Evolutionary conservation across 1,284 basidiomycete genomes (phyloP), one percentile per base, ranked within the genome.

Genomic region (Tremellales sp.): DNA sequence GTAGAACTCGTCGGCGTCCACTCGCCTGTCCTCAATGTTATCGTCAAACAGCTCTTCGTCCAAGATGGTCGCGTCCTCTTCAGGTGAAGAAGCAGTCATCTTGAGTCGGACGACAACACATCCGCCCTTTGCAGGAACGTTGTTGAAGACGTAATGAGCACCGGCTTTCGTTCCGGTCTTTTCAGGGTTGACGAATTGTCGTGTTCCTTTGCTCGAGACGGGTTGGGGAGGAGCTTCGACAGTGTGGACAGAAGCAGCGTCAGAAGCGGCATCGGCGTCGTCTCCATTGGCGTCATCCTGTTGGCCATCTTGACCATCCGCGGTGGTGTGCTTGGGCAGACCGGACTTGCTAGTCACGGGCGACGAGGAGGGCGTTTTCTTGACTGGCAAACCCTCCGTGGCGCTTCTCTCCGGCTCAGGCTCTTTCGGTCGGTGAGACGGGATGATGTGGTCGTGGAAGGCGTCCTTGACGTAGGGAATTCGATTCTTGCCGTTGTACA

Each of bases 361-460:
- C 19, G 59, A 62, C 45, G 53, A 64, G 48, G 54, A 24, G 29
- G 56, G 57, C 36, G 51, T 56, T 31, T 56, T 58, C 15, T 31
- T 31, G 49, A 53, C 61, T 44, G 45, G 42, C 44, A 64, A 58
- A 42, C 51, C 61, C 7, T 39, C 57, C 15, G 52, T 39, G 19
- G 53, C 23, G 19, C 52, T 37, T 23, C 55, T 53, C 43, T 60
- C 57, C 4, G 56, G 54, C 46, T 72, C 66, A 4, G 70, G 68
- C 43, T 72, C 64, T 13, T 61, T 73, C 4, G 86, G 86, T 46
- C 89, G 84, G 73, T 97, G 93, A 13, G 78, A 78, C 3, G 84
- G 84, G 56, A 97, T 84, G 70, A 97, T 88, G 69, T 97, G 88
- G 70, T 97, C 93, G 68, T 98, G 92, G 80, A 98, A 97, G n/a